Percentiles rank a stretch among this genome's conserved stretches.
These are phyloP conservation scores for Wickerhamiella allomyrinae DNA, from an alignment of 805 yeast genomes.

Conservation along the genomic window DNA sequence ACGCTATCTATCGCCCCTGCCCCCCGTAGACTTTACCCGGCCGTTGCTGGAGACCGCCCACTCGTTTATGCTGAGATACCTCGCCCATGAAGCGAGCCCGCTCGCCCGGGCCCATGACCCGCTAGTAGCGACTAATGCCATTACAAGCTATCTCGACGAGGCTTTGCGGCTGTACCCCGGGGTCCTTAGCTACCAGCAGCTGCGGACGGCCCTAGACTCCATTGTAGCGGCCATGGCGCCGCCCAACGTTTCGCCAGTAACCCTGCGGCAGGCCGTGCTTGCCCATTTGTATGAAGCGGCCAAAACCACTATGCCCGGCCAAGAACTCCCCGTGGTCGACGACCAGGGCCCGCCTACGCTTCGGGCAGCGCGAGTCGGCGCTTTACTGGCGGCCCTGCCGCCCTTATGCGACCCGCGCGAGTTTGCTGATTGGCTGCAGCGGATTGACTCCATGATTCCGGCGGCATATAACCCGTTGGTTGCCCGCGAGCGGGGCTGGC, in stretches of 20 bases:
- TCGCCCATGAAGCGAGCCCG: slow-evolving; percentile 12
- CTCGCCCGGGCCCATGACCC: slow-evolving; percentile 17
- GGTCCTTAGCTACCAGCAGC: slow-evolving; percentile 38
- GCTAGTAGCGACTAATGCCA: slow-evolving; percentile 15
- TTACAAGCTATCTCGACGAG: slow-evolving; percentile 32
- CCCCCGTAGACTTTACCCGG: slow-evolving; percentile 10
- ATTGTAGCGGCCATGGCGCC: slow-evolving; percentile 34
- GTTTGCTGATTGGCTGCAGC: slow-evolving; percentile 35
- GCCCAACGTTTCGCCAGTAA: slow-evolving; percentile 19
- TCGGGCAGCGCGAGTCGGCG: slow-evolving; percentile 35
- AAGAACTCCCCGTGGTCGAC: not conserved
- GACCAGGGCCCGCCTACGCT: slow-evolving; percentile 21
- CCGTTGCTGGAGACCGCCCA: slow-evolving; percentile 47
- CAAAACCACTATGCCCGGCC: slow-evolving; percentile 23
- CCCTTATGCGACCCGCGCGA: slow-evolving; percentile 31
- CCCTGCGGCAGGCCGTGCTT: slow-evolving; percentile 26
- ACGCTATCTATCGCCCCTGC: slow-evolving; percentile 7
- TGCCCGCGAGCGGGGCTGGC: slow-evolving; percentile 11
- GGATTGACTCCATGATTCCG: slow-evolving; percentile 23
- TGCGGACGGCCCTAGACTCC: slow-evolving; percentile 42
- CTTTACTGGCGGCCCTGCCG: slow-evolving; percentile 40
- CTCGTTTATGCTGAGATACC: slow-evolving; percentile 37
- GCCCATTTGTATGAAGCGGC: slow-evolving; percentile 29
- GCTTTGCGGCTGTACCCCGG: slow-evolving; percentile 43
- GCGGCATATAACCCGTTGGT: slow-evolving; percentile 18